These are phyloP conservation scores for Penicillium olsonii DNA, from an alignment of 2,329 filamentous ascomycete species.

Conservation along the genomic window DNA sequence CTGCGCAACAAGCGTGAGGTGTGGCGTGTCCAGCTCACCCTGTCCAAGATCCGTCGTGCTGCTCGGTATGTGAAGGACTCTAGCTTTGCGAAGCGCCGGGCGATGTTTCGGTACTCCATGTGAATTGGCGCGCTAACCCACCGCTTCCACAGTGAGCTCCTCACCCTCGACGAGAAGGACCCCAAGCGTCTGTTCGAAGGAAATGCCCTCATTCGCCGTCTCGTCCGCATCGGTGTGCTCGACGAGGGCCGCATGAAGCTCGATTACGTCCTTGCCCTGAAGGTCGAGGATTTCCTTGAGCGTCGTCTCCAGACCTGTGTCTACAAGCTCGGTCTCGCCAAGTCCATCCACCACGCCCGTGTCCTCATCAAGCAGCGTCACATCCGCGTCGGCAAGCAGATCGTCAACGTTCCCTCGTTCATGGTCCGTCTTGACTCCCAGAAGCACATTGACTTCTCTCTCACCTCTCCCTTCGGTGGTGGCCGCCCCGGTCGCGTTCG, in stretches of 20 bases:
- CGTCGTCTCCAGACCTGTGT: conserved; percentile 99
- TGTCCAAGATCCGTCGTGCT: conserved; percentile 99
- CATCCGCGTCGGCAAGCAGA: conserved; percentile 99
- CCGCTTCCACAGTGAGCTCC: conserved; percentile 76
- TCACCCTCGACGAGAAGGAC: conserved; percentile 99
- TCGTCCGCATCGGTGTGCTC: conserved; percentile 98
- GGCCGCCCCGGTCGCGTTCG: conserved; percentile 95
- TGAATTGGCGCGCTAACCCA: conserved; percentile 9
- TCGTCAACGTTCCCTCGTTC: conserved; percentile 99
- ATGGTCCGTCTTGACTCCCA: conserved; percentile 99
- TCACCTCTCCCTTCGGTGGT: conserved; percentile 96
- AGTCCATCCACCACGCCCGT: conserved; percentile 99
- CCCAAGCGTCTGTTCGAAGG: conserved; percentile 99
- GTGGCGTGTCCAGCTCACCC: conserved; percentile 98
- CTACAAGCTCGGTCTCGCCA: conserved; percentile 99
- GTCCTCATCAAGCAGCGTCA: conserved; percentile 99
- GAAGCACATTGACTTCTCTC: conserved; percentile 99
- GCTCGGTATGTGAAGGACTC: conserved; percentile 71
- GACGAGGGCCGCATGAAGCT: conserved; percentile 99
- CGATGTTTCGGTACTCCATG: neutral
- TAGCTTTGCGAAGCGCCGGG: neutral
- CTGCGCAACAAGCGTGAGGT: conserved; percentile 99
- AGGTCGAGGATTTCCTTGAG: conserved; percentile 99
- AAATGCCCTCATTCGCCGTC: conserved; percentile 99
- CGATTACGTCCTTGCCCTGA: conserved; percentile 99